Base-by-base conservation (phyloP, 257 asterid genomes). In the Buddleja alternifolia region DNA sequence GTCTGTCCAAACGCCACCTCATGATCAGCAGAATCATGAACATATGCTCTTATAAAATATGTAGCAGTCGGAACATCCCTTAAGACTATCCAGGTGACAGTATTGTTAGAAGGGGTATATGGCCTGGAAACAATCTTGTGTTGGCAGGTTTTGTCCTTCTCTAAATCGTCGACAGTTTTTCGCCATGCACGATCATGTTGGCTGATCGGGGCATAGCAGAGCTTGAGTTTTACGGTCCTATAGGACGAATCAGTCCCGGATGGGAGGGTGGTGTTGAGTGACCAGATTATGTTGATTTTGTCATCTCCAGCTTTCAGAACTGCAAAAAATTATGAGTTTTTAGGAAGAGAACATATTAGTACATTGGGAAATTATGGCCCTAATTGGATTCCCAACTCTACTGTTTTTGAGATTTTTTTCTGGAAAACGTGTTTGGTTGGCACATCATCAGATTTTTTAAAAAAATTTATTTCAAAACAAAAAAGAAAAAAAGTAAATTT, bases 141-240 rank as follows among this genome's bases (percentile, higher is more conserved):
- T 48, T 50, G 70, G 51, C 80, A 75, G 9, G 80, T 75, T 50
- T 52, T 75, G 51, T 75, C 80, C 58, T 70, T 75, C 1, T 39
- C 29, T 14, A 75, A 29, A 2, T 63, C 23, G 63, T 75, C 80
- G 1, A 45, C 69, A 0, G 72, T 75, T 24, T 56, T 75, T 58
- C 80, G 63, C 80, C 80, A 75, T 4, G 57, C 80, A 15, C 80
- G 80, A 4, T 75, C 70, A 9, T 69, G 29, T 19, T 75, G 80
- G 69, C 80, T 75, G 7, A 69, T 16, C 3, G 75, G 72, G 10
- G 76, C 80, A n/a, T 70, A 75, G 68, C 80, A 75, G 9, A 75
- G 75, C 76, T 70, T 70, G 7, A 69, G 19, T 20, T 23, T 41
- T 4, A 75, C 73, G 3, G 69, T 63, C 7, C 15, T n/a, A 69